Conservation (phyloP, 2,329 filamentous ascomycete genomes). For the Delphinella strobiligena region DNA sequence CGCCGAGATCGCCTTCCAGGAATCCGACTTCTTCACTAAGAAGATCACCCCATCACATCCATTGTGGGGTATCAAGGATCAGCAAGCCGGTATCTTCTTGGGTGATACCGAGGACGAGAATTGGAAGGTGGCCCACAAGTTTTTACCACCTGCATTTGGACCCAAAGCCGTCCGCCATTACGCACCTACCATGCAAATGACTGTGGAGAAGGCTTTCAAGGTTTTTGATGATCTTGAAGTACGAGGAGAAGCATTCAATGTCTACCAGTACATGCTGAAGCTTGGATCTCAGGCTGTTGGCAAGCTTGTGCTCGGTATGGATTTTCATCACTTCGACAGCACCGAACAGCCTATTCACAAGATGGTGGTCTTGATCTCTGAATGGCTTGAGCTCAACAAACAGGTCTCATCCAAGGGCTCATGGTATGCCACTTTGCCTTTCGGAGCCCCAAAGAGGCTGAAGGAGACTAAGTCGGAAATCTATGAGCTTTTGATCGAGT, state of each 20-base stretch:
- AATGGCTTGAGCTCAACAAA: slow-evolving; percentile 45
- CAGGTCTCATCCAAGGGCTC: slow-evolving; percentile 41
- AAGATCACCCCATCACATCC: slow-evolving; percentile 22
- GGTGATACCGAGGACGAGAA: slow-evolving; percentile 39
- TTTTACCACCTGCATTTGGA: slow-evolving; percentile 45
- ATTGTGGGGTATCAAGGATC: slow-evolving; percentile 21
- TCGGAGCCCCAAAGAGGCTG: slow-evolving; percentile 42
- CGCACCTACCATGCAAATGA: slow-evolving; percentile 45
- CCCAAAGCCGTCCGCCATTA: slow-evolving; percentile 52
- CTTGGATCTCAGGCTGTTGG: slow-evolving; percentile 32
- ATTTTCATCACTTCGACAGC: slow-evolving; percentile 32
- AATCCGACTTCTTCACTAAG: slow-evolving; percentile 31
- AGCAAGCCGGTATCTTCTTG: slow-evolving; percentile 21
- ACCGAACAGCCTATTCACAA: slow-evolving; percentile 37
- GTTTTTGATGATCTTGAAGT: slow-evolving; percentile 38
- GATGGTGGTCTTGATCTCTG: slow-evolving; percentile 40
- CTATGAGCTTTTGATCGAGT: slow-evolving; percentile 27
- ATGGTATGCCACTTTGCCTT: slow-evolving; percentile 47
- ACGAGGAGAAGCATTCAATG: slow-evolving; percentile 32
- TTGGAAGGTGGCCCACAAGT: slow-evolving; percentile 47
- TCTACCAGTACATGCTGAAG: slow-evolving; percentile 40
- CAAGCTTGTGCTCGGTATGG: slow-evolving; percentile 32
- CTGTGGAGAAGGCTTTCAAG: slow-evolving; percentile 38
- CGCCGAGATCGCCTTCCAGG: slow-evolving; percentile 20
- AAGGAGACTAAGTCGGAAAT: slow-evolving; percentile 21